phyloP scores from a whole-genome alignment of 2,329 filamentous ascomycete species.

The Monosporascus sp. region DNA sequence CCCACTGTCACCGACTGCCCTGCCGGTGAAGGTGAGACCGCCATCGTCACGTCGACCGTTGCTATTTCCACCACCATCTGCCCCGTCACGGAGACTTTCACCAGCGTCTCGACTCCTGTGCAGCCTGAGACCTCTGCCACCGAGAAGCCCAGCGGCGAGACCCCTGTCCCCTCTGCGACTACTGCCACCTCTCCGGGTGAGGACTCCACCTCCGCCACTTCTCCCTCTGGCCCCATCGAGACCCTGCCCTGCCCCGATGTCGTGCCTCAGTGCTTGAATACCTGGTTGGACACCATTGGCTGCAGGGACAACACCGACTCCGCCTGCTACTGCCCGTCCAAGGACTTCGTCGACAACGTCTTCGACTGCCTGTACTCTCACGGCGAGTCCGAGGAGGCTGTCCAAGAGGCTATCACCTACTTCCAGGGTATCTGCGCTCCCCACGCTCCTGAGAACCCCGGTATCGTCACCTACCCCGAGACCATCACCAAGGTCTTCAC shows the following conservation, averaged over 20 bases:
- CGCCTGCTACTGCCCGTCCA: conserved; percentile 80
- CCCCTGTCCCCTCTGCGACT: conserved; percentile 10
- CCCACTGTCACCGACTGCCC: conserved; percentile 46
- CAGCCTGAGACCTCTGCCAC: conserved; percentile 21
- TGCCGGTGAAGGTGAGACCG: conserved; percentile 37
- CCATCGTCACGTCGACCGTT: conserved; percentile 43
- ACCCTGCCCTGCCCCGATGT: conserved; percentile 59
- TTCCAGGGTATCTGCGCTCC: conserved; percentile 87
- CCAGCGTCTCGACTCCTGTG: conserved; percentile 22
- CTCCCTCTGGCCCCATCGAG: conserved; percentile 31
- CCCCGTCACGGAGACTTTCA: conserved; percentile 52
- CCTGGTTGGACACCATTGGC: conserved; percentile 69
- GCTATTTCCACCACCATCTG: conserved; percentile 56
- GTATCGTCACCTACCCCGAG: conserved; percentile 71
- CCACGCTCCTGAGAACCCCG: conserved; percentile 73
- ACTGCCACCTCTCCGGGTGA: conserved; percentile 28
- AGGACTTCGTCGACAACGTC: conserved; percentile 70
- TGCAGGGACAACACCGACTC: conserved; percentile 82
- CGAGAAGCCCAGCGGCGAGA: conserved; percentile 8
- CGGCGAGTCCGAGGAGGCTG: conserved; percentile 59
- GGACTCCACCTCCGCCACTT: conserved; percentile 17
- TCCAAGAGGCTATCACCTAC: conserved; percentile 70
- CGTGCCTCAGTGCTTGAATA: conserved; percentile 86
- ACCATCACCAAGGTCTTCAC: conserved; percentile 57
- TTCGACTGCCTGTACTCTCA: conserved; percentile 77